These are phyloP conservation scores for Fusarium equiseti DNA, from an alignment of 2,329 filamentous ascomycete species.

Conservation along the genomic window DNA sequence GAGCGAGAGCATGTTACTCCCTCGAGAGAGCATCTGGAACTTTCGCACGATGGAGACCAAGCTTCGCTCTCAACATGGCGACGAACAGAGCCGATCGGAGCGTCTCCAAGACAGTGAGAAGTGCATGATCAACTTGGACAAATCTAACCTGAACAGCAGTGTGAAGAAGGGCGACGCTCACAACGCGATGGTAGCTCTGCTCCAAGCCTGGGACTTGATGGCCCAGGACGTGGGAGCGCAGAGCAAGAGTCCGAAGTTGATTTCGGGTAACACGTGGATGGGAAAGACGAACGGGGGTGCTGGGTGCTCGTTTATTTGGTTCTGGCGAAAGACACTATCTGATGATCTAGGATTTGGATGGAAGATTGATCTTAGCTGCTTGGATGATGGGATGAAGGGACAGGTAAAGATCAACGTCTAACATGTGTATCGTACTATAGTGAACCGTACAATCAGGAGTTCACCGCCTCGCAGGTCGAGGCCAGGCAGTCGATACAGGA, in stretches of 20 bases:
- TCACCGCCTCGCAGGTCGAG: constrained; percentile 39
- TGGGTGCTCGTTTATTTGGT: constrained; percentile 24
- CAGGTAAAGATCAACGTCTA: constrained; percentile 28
- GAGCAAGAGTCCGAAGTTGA: constrained; percentile 50
- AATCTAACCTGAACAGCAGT: constrained; percentile 19
- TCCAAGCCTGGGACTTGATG: constrained; percentile 54
- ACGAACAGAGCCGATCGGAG: constrained; percentile 41
- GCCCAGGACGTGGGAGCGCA: constrained; percentile 55
- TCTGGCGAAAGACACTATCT: constrained; percentile 24
- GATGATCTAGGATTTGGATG: constrained; percentile 34
- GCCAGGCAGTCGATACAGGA: constrained; percentile 31
- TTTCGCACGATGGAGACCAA: constrained; percentile 55
- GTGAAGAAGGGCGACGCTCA: constrained; percentile 15
- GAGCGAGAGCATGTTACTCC: constrained; percentile 65
- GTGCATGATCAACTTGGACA: constrained; percentile 35
- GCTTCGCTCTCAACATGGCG: constrained; percentile 10
- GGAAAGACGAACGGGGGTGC: constrained; percentile 46
- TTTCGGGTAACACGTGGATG: constrained; percentile 55
- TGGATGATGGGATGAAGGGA: constrained; percentile 31
- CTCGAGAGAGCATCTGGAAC: constrained; percentile 63
- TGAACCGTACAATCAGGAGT: constrained; percentile 25
- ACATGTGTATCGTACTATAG: constrained; percentile 30
- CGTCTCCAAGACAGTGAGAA: constrained; percentile 45
- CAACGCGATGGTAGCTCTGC: constrained; percentile 48
- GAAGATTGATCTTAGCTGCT: constrained; percentile 33